Evolutionary conservation across 2,329 filamentous ascomycete species (phyloP).

Genomic region (Penicillium sp.): DNA sequence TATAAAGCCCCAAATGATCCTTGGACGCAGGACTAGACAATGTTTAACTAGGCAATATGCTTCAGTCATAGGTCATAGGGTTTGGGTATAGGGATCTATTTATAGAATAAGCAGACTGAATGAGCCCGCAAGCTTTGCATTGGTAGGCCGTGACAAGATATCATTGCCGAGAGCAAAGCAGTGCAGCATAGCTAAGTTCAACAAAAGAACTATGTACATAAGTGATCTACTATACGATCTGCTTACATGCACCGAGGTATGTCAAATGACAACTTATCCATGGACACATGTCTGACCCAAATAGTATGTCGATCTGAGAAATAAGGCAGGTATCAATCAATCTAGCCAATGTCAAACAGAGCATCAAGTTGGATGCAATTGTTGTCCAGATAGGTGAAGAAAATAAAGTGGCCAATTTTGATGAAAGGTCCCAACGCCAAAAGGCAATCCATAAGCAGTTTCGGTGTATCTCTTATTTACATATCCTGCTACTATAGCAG

Average conservation of each 20-base stretch:
- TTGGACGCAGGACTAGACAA: not conserved
- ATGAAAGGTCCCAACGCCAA: constrained; percentile 35
- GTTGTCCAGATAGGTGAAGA: not conserved
- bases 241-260: not conserved
- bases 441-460: constrained; percentile 36
- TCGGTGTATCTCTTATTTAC: constrained; percentile 41
- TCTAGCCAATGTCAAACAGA: not conserved
- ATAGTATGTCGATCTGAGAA: not conserved
- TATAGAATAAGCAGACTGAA: not conserved
- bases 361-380: not conserved
- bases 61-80: not conserved
- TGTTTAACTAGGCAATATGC: not conserved
- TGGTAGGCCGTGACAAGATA: not conserved
- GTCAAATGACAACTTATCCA: not conserved
- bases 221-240: not conserved
- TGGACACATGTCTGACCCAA: not conserved
- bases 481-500: constrained; percentile 33
- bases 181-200: not conserved
- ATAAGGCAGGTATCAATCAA: not conserved
- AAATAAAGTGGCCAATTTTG: not conserved
- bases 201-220: not conserved
- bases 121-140: not conserved
- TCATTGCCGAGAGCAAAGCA: not conserved
- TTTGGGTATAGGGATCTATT: too few species aligned
- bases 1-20: not conserved